phyloP scores from a whole-genome alignment of 352 stramenopile species.

The Pythium insidiosum region DNA sequence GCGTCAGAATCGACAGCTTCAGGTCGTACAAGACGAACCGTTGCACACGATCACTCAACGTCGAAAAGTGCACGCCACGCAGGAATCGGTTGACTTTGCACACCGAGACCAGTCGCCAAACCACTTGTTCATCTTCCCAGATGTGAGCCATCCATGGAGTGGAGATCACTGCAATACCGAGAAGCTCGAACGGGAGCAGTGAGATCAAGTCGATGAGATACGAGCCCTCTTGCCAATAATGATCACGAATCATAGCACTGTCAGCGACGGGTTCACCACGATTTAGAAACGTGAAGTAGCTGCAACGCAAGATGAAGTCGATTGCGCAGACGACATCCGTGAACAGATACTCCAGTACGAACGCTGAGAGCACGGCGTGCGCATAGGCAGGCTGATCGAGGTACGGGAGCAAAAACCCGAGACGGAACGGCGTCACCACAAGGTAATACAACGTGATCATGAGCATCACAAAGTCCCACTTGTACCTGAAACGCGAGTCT shows the following conservation, averaged over 20 bases:
- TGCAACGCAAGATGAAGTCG: constrained; percentile 20
- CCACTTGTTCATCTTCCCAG: constrained; percentile 12
- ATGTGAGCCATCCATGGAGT: constrained; percentile 11
- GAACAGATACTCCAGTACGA: constrained; percentile 42
- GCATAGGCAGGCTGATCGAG: constrained; percentile 23
- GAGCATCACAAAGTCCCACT: constrained; percentile 49
- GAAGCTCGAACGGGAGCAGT: constrained; percentile 38
- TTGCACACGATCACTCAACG: constrained; percentile 36
- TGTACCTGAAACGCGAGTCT: constrained; percentile 31
- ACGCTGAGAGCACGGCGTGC: constrained; percentile 23
- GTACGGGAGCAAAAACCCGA: constrained; percentile 41
- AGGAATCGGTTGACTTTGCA: constrained; percentile 43
- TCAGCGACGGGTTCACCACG: constrained; percentile 11
- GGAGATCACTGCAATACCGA: constrained; percentile 15
- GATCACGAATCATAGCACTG: constrained; percentile 11
- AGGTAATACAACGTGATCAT: constrained; percentile 46
- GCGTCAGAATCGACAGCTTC: constrained; percentile 15
- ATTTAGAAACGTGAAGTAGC: constrained; percentile 20
- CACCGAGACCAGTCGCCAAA: constrained; percentile 44
- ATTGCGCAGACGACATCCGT: constrained; percentile 25
- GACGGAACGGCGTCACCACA: constrained; percentile 44
- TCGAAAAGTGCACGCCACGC: constrained; percentile 32
- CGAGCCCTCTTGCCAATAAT: constrained; percentile 43
- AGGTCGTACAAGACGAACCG: constrained; percentile 49
- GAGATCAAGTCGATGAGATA: constrained; percentile 40